A percentile compares a stretch with the other conserved stretches of the same genome.
Evolutionary conservation across 768 basidiomycete species (phyloP).

Genomic region (Lactifluus piperatus): DNA sequence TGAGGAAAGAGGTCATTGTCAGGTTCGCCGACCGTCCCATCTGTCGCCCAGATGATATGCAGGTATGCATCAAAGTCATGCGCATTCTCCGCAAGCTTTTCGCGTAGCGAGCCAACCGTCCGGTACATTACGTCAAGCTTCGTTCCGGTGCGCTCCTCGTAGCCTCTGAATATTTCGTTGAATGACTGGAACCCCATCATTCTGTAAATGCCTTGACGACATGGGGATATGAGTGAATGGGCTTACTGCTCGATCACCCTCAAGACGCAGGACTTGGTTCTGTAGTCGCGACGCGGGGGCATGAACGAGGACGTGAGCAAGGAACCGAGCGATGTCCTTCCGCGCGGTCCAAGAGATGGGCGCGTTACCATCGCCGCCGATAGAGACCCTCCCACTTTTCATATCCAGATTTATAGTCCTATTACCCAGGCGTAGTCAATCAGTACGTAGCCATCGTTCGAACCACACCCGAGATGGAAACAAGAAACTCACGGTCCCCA

Average conservation of each 20-base stretch:
- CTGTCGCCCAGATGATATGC: conserved; percentile 6
- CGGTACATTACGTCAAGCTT: conserved; percentile 14
- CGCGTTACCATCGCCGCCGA: conserved; percentile 17
- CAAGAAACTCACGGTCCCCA: conserved; percentile 4
- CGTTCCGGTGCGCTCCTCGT: conserved; percentile 15
- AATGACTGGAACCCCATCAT: conserved; percentile 5
- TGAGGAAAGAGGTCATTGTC: conserved; percentile 19
- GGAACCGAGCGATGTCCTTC: conserved; percentile 18
- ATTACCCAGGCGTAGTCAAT: neutral
- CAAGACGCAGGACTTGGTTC: conserved; percentile 11
- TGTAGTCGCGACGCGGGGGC: conserved; percentile 15
- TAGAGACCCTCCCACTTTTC: conserved; percentile 11
- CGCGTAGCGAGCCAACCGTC: conserved; percentile 8
- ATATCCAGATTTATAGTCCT: conserved; percentile 11
- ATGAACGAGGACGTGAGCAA: conserved; percentile 19
- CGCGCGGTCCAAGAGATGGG: conserved; percentile 19
- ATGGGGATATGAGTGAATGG: neutral
- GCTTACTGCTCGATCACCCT: conserved; percentile 18
- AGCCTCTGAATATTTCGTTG: conserved; percentile 19
- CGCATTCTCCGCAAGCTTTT: conserved; percentile 11
- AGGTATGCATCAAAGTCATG: conserved; percentile 14
- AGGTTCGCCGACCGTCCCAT: conserved; percentile 4
- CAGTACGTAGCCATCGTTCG: neutral
- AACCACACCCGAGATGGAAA: neutral
- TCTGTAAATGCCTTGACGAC: neutral